Conservation (phyloP, 1,284 basidiomycete genomes). For the Cutaneotrichosporon dermatis region DNA sequence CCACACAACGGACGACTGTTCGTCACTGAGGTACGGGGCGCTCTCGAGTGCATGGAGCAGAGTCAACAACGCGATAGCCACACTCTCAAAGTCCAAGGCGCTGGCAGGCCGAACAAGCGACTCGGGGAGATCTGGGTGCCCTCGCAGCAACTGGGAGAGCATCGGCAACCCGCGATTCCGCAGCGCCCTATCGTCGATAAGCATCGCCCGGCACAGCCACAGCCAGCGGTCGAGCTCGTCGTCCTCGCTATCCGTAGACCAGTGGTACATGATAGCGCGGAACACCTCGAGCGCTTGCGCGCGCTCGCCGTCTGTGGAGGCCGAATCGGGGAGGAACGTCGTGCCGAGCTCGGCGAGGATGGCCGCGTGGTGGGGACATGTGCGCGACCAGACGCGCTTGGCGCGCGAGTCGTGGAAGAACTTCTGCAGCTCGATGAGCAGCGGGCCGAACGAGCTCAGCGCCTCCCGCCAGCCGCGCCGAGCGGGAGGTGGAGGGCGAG, state of each 20-base stretch:
- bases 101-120: conserved; percentile 24
- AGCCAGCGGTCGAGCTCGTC: conserved; percentile 43
- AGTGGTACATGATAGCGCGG: conserved; percentile 36
- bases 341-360: conserved; percentile 42
- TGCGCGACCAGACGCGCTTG: conserved; percentile 39
- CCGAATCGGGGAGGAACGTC: conserved; percentile 30
- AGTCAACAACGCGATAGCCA: conserved; percentile 27
- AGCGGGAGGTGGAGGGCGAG: too few relatives aligned
- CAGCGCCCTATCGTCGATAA: conserved; percentile 31
- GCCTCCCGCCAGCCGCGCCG: conserved; percentile 1
- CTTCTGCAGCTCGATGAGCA: conserved; percentile 39
- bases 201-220: conserved; percentile 39
- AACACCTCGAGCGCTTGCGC: conserved; percentile 44
- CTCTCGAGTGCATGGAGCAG: conserved; percentile 31
- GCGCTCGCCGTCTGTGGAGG: conserved; percentile 33
- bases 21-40: conserved; percentile 15
- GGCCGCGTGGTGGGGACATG: conserved; percentile 41
- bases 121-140: conserved; percentile 27
- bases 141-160: conserved; percentile 28
- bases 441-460: conserved; percentile 41
- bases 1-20: conserved; percentile 25
- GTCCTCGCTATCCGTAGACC: conserved; percentile 38
- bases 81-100: conserved; percentile 27
- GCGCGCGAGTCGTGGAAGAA: conserved; percentile 38
- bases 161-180: conserved; percentile 35